Conservation (phyloP, 2,329 filamentous ascomycete species). For the Sporothrix pallida region DNA sequence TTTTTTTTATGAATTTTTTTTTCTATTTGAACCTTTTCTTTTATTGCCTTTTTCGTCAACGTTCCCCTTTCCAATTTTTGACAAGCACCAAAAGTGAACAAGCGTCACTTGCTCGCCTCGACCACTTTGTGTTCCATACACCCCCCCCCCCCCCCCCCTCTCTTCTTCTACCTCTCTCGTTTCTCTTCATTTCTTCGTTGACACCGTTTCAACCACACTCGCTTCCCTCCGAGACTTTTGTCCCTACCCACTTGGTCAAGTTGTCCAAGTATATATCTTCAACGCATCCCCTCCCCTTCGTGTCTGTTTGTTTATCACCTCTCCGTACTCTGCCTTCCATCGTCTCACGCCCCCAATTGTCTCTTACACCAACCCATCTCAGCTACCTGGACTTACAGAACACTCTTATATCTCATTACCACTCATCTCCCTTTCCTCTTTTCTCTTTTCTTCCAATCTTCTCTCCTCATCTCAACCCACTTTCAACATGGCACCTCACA, state of each 20-base stretch:
- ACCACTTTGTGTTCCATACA: background rate
- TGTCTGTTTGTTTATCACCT: background rate
- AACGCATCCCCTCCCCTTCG: background rate
- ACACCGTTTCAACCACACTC: background rate
- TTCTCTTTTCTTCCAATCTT: background rate
- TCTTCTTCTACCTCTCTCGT: background rate
- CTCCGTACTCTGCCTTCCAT: background rate
- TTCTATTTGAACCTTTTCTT: background rate
- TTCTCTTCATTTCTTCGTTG: background rate
- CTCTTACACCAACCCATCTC: background rate
- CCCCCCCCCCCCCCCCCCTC: background rate
- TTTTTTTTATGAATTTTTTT: background rate
- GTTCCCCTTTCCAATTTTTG: background rate
- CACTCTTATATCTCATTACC: no score
- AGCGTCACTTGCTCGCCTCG: constrained; percentile 16
- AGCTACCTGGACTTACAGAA: background rate
- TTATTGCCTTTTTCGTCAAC: constrained; percentile 6
- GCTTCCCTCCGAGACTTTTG: background rate
- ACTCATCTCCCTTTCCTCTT: background rate
- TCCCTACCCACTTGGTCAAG: background rate
- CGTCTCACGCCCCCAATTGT: background rate
- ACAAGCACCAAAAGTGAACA: constrained; percentile 9
- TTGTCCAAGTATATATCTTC: constrained; percentile 31
- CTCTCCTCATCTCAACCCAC: background rate
- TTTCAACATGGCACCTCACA: constrained; percentile 53